Base-by-base conservation (phyloP, 306 rosid genomes). In the Argentina anserina region DNA sequence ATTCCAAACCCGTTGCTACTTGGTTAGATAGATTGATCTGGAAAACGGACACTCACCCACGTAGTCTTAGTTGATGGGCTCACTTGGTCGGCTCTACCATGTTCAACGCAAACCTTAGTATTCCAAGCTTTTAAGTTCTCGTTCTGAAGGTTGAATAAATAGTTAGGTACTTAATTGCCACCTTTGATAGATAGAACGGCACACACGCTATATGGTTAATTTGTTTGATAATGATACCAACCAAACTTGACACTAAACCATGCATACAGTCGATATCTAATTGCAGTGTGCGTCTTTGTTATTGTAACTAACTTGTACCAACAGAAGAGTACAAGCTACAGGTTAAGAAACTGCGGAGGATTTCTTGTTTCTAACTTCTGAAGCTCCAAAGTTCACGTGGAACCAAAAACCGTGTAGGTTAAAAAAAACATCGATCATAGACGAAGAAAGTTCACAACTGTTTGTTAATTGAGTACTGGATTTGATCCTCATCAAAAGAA, bases 311-410 rank as follows among this genome's bases (percentile, higher is more conserved):
- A 23, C 36, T 53, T 53, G 37, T 23, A 53, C 37, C 50, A 34
- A 53, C 39, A 53, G 53, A 36, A 70, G 23, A 4, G 47, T 7
- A 37, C 26, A 53, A 53, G 29, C 50, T 70, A 53, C 15, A 37
- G 15, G 4, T 45, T 25, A 28, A 29, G 70, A 42, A 23, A 49
- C 64, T 70, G 73, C 62, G 34, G 21, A 52, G 2, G 10, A 21
- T 52, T 53, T 55, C 47, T 36, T 70, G 74, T 63, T 70, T 50
- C 63, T 15, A 36, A 34, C 63, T 70, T 50, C 63, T 15, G 21
- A 34, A 70, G 47, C 37, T 50, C 46, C 17, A 46, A 20, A 17
- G 29, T 64, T 36, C 64, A 52, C 5, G 46, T 25, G 37, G 25
- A 37, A 49, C 47, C 49, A 21, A 34, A 70, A 70, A 25, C 34